These are phyloP conservation scores for Stenogyne calaminthoides DNA, from an alignment of 305 asterid species.

Conservation along the genomic window DNA sequence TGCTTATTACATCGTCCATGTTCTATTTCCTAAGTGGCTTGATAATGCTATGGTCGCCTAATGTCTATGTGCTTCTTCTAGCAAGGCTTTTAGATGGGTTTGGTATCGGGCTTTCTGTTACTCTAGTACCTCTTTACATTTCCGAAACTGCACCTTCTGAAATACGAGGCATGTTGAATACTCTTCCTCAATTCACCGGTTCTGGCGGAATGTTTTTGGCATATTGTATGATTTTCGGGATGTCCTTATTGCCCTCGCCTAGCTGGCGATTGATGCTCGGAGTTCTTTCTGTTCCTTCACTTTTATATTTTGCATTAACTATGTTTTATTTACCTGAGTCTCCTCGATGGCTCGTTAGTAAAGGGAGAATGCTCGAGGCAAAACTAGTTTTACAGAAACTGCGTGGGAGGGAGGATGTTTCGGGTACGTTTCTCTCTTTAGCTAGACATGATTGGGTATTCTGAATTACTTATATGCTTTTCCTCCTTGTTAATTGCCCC, in stretches of 20 bases:
- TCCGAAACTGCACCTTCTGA: constrained; percentile 95
- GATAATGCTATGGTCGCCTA: constrained; percentile 95
- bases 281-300: constrained; percentile 83
- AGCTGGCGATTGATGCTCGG: constrained; percentile 94
- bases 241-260: constrained; percentile 64
- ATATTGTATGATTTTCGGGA: constrained; percentile 80
- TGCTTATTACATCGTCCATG: constrained; percentile 74
- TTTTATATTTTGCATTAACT: constrained; percentile 57
- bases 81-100: constrained; percentile 88
- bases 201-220: constrained; percentile 88
- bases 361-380: constrained; percentile 88
- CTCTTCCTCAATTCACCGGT: constrained; percentile 89
- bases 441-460: not conserved
- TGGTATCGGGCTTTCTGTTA: constrained; percentile 82
- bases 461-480: not conserved
- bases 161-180: constrained; percentile 73
- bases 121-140: constrained; percentile 76
- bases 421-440: constrained; percentile 49
- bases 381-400: constrained; percentile 71
- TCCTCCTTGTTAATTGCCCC: not conserved
- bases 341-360: constrained; percentile 95
- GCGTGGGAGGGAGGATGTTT: constrained; percentile 90
- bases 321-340: constrained; percentile 81
- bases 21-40: constrained; percentile 78
- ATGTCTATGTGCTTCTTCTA: constrained; percentile 69